These are phyloP conservation scores for Plasmodium cynomolgi DNA, from an alignment of 169 alveolate species.

Conservation along the genomic window DNA sequence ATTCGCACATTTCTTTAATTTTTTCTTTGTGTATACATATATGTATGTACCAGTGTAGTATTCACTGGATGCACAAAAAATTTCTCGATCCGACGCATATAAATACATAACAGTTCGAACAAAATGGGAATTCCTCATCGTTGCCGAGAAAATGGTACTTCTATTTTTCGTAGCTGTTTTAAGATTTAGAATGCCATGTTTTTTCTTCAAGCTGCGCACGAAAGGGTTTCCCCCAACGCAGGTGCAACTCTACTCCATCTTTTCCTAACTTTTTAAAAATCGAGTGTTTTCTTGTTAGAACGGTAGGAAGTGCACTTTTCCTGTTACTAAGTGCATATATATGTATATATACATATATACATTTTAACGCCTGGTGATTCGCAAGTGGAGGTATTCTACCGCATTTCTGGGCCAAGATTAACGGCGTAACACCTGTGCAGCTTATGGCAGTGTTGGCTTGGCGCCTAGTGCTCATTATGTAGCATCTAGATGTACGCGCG, in stretches of 20 bases:
- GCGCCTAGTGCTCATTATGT: not conserved
- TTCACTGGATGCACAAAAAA: not conserved
- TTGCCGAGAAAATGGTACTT: not conserved
- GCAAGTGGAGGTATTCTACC: not conserved
- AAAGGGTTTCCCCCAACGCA: not conserved
- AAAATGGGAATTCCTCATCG: not conserved
- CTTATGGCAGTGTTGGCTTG: not conserved
- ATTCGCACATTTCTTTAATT: not conserved
- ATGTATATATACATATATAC: not conserved
- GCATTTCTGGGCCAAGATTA: not conserved
- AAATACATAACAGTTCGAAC: not conserved
- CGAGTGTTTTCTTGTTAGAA: not conserved
- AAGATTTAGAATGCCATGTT: not conserved
- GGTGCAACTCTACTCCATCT: not conserved
- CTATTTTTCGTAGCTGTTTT: not conserved
- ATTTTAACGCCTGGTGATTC: not conserved
- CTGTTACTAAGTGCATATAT: not conserved
- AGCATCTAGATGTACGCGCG: not conserved
- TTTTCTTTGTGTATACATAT: not conserved
- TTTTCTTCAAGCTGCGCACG: not conserved
- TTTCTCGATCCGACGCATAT: not conserved
- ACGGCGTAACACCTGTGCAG: not conserved
- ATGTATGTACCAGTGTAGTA: not conserved
- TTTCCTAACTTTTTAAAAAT: not conserved
- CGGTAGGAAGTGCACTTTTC: not conserved